Base-by-base conservation (phyloP, 169 alveolate species). In the Plasmodium adleri region DNA sequence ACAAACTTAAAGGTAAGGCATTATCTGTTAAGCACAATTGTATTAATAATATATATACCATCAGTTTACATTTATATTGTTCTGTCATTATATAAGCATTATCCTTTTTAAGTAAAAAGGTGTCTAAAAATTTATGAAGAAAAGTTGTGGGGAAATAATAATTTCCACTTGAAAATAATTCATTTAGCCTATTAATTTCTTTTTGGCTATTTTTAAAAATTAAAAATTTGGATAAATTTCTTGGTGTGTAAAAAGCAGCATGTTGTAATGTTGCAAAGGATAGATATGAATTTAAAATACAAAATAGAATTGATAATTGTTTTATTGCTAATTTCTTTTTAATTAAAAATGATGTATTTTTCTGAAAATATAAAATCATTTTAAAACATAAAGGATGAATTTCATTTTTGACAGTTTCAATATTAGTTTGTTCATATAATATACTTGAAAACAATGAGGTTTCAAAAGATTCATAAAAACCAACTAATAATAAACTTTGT, bases 351-450 rank as follows among this genome's bases (percentile, higher is more conserved):
- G 28, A 45, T 58, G 22, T 32, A 43, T 70, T 71, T 22, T 56
- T 52, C 6, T 17, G 28, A 70, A 43, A 83, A 72, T 72, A 74
- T 12, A 26, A 22, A 9, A 86, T 9, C 8, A 87, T 86, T 47
- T 86, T 86, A 32, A 32, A 72, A 64, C 92, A 86, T 22, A 64
- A 32, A 15, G 92, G 92, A 60, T 86, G 92, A 2, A 86, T 72
- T 62, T 86, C 88, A 28, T 86, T 66, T 54, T 52, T 26, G 6
- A 86, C 74, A 24, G 15, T 39, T 15, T 60, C 60, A 52, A 86
- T 72, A 60, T 49, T 62, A 15, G 28, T 26, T 22, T 17, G 5
- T 39, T 68, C 75, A 17, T 52, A 71, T 32, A 86, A 26, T 26
- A 86, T 50, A 60, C 62, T 72, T 32, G 62, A 52, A 74, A 86